These are phyloP conservation scores for Candolleomyces eurysporus DNA, from an alignment of 768 basidiomycete species.

Conservation along the genomic window DNA sequence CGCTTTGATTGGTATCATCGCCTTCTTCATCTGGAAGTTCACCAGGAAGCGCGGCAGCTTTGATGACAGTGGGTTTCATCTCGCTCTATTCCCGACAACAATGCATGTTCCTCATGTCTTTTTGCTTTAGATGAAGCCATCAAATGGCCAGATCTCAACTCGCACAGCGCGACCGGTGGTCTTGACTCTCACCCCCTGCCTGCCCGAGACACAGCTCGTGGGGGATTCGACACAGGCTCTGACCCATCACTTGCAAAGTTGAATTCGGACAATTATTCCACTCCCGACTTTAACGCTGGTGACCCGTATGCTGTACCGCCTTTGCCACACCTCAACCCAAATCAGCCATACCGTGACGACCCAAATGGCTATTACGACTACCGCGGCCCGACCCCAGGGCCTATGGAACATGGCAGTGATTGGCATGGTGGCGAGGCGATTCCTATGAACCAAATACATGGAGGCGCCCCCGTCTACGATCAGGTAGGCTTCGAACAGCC, in stretches of 20 bases:
- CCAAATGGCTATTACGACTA: conserved; percentile 73
- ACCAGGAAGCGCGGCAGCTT: conserved; percentile 79
- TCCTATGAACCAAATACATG: conserved; percentile 68
- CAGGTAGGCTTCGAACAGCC: conserved; percentile 10
- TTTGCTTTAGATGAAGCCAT: conserved; percentile 68
- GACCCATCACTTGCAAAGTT: conserved; percentile 57
- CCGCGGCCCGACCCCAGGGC: conserved; percentile 67
- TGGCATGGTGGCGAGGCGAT: conserved; percentile 55
- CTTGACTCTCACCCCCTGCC: conserved; percentile 62
- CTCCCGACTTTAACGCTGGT: conserved; percentile 45
- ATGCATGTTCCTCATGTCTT: neutral
- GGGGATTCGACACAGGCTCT: conserved; percentile 62
- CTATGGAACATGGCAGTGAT: conserved; percentile 50
- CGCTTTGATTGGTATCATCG: conserved; percentile 65
- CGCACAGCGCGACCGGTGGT: conserved; percentile 44
- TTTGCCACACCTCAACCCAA: conserved; percentile 77
- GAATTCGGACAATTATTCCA: conserved; percentile 47
- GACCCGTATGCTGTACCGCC: conserved; percentile 87
- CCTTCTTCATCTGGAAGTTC: conserved; percentile 85
- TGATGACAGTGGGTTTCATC: conserved; percentile 66
- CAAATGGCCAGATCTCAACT: conserved; percentile 88
- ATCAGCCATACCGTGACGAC: conserved; percentile 74
- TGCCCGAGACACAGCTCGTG: conserved; percentile 63
- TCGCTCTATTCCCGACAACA: conserved; percentile 6
- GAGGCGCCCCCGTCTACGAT: neutral